Evolutionary conservation across 129 eudicot species (phyloP).

Genomic region (Deinandra increscens): DNA sequence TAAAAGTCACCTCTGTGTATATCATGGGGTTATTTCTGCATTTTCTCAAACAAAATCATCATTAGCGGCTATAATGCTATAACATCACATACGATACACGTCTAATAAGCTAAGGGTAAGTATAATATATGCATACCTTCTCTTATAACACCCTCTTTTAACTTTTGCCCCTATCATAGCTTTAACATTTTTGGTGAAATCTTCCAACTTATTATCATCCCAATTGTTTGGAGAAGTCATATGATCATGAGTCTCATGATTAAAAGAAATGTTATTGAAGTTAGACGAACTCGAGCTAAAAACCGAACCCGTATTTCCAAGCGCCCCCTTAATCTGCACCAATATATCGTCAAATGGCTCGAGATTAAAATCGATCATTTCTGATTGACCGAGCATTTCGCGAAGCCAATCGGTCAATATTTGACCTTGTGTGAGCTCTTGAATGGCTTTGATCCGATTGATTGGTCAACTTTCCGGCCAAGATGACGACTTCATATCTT

Average conservation of each 20-base stretch:
- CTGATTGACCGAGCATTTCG: slow-evolving; percentile 12
- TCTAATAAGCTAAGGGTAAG: neutral
- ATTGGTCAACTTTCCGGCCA: slow-evolving; percentile 26
- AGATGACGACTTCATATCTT: neutral
- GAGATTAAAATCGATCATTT: neutral
- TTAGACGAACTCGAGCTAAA: slow-evolving; percentile 18
- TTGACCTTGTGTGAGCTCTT: slow-evolving; percentile 36
- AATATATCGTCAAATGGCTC: slow-evolving; percentile 21
- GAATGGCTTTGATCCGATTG: slow-evolving; percentile 26
- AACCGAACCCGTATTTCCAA: slow-evolving; percentile 8
- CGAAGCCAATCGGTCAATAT: slow-evolving; percentile 33
- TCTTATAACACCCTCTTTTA: slow-evolving; percentile 63
- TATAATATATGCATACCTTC: slow-evolving; percentile 47
- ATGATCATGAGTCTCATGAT: slow-evolving; percentile 17
- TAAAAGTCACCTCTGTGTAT: slow-evolving; percentile 16
- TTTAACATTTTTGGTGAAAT: slow-evolving; percentile 37
- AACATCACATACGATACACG: neutral
- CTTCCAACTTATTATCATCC: slow-evolving; percentile 37
- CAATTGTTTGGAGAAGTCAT: too few relatives aligned
- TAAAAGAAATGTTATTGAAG: slow-evolving; percentile 11
- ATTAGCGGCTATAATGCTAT: neutral
- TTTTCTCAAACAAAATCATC: neutral
- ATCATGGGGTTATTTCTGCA: slow-evolving; percentile 43
- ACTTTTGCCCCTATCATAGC: slow-evolving; percentile 17
- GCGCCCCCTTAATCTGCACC: slow-evolving; percentile 24